Percentiles rank a stretch among this genome's conserved stretches.
Evolutionary conservation across 2,329 filamentous ascomycete genomes (phyloP).

Genomic region (Fusarium tanahbumbuense): DNA sequence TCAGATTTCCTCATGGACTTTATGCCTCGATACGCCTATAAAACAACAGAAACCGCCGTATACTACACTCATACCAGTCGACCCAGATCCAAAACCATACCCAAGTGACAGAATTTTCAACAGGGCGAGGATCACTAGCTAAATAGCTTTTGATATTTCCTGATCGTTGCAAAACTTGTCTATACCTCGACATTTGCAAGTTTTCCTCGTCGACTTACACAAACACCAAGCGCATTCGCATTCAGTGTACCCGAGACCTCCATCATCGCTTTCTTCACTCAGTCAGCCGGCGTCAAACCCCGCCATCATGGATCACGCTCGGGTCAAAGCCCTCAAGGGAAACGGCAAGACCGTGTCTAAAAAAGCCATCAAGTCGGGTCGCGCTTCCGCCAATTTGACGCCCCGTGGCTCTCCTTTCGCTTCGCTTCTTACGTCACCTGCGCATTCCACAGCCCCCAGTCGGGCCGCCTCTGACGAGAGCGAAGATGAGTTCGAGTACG

Average conservation of each 20-base stretch:
- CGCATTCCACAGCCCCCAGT: slow-evolving; percentile 69
- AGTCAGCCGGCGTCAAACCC: not conserved
- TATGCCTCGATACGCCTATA: slow-evolving; percentile 41
- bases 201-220: slow-evolving; percentile 41
- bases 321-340: slow-evolving; percentile 75
- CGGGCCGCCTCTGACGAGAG: slow-evolving; percentile 72
- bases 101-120: slow-evolving; percentile 34
- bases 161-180: slow-evolving; percentile 12
- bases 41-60: slow-evolving; percentile 33
- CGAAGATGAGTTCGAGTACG: slow-evolving; percentile 63
- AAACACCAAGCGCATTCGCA: not conserved
- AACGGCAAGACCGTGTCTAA: slow-evolving; percentile 78
- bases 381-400: slow-evolving; percentile 68
- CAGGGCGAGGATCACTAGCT: slow-evolving; percentile 44
- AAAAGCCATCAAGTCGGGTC: slow-evolving; percentile 71
- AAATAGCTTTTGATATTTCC: slow-evolving; percentile 27
- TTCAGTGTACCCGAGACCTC: not conserved
- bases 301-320: slow-evolving; percentile 68
- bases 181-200: slow-evolving; percentile 28
- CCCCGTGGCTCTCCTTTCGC: slow-evolving; percentile 68
- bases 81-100: slow-evolving; percentile 39
- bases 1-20: slow-evolving; percentile 44
- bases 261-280: not conserved
- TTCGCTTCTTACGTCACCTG: slow-evolving; percentile 68
- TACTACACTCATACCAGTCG: slow-evolving; percentile 38